Evolutionary conservation across 2,329 filamentous ascomycete genomes (phyloP), one percentile per base, ranked within the genome.

Genomic region (Colletotrichum tabaci): DNA sequence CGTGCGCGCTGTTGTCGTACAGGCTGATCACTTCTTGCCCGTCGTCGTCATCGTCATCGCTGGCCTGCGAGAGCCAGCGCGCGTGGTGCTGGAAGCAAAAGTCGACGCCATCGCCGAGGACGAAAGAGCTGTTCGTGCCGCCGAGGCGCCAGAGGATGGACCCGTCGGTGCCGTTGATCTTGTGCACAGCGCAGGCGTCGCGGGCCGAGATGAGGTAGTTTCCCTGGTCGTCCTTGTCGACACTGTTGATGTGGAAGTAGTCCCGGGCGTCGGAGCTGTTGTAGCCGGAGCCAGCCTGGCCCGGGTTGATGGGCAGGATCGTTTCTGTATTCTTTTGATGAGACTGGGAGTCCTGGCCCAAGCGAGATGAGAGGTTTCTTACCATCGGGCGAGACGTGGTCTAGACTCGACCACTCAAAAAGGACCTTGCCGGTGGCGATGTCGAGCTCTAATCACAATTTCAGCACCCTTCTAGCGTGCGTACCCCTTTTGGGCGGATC

Each of bases 51-150:
- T 80, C 82, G 2, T 84, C 81, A 4, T 77, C 77, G 56, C 57
- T 38, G 58, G 85, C 82, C 67, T 85, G 82, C 15, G 75, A 63
- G 23, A 80, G 77, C 71, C 76, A 87, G 62, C 83, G 83, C 0
- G 85, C 86, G 73, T 89, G 82, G 73, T 89, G 87, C 75, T 90
- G 87, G 76, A 84, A 89, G 15, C 82, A 83, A 66, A 86, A 86
- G 44, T 83, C 78, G 10, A 60, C 66, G 3, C 57, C 70, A 3
- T 79, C 78, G 10, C 82, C 81, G 0, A 80, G 74, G 35, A 79
- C 79, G 50, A 80, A 86, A 58, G 78, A 77, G 66, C 84, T 87
- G 60, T 80, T 76, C 58, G 82, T 80, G 23, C 88, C 88, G 18
- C 87, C 86, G 8, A 90, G 79, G 46, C 83, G 84, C 88, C 88